Base-by-base conservation (phyloP, 1,284 basidiomycete genomes). In the Malassezia brasiliensis region DNA sequence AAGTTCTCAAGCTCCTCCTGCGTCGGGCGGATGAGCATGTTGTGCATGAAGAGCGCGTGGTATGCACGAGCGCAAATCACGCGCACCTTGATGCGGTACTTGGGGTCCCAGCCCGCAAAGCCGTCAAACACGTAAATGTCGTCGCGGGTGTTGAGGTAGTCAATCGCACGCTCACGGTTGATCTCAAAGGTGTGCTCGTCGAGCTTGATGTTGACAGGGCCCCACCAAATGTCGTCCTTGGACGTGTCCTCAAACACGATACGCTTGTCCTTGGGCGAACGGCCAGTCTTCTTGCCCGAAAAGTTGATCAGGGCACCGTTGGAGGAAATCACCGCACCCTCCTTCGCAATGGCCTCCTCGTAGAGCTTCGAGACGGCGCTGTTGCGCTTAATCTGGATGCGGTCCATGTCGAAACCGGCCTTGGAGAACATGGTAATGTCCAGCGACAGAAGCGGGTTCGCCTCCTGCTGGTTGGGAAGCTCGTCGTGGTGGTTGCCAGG, bases 151-250 rank as follows among this genome's bases (percentile, higher is more conserved):
- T 99, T 98, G 68, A 98, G 82, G 78, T 94, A 98, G 79, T 98
- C 94, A 77, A 99, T 99, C 59, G 94, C 93, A 78, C 93, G 88
- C 78, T 99, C 94, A 59, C 94, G 89, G 79, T 98, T 99, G 78
- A 98, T 98, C 79, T 98, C 94, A 66, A 99, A 99, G 14, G 93
- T 98, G 82, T 98, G 81, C 69, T 75, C 88, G 75, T 96, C 93
- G 85, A 96, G 87, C 82, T 94, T 94, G 80, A 98, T 98, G 81
- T 99, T 99, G 71, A 99, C 91, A 51, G 89, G 87, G 42, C 94
- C 93, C 94, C 94, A 98, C 93, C 94, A 98, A 77, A 99, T 87
- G 66, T 96, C 85, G 76, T 96, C 90, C 78, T 90, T 96, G 78
- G 85, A 88, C 54, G 88, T 87, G 73, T 98, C 93, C 77, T 99